Conservation (phyloP, 768 basidiomycete species). For the Collybia nuda region DNA sequence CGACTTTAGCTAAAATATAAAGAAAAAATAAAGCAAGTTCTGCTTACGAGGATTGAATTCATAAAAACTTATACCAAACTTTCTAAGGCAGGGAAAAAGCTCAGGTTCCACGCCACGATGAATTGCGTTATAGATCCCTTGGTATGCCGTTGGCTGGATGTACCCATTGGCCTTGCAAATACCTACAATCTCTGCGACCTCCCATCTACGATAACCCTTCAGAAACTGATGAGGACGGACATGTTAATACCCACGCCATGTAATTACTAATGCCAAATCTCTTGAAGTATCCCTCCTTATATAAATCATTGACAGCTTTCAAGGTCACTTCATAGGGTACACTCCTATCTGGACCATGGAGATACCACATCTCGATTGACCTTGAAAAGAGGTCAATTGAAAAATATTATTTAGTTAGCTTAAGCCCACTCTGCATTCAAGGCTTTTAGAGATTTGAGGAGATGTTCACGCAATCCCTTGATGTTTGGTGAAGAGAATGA, state of each 20-base stretch:
- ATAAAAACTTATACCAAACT: conserved; percentile 56
- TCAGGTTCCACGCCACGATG: conserved; percentile 40
- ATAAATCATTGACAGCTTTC: conserved; percentile 50
- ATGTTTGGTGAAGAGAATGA: not conserved
- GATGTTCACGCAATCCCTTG: conserved; percentile 44
- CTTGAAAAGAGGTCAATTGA: conserved; percentile 28
- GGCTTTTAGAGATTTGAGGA: conserved; percentile 43
- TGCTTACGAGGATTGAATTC: conserved; percentile 52
- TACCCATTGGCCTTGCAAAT: conserved; percentile 57
- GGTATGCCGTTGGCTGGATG: conserved; percentile 56
- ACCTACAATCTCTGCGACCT: conserved; percentile 59
- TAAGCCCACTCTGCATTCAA: conserved; percentile 44
- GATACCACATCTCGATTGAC: conserved; percentile 49
- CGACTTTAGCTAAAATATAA: not conserved
- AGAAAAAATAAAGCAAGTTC: not conserved
- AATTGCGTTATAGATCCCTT: conserved; percentile 43
- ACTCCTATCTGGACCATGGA: conserved; percentile 60
- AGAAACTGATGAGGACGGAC: not conserved
- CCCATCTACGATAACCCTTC: conserved; percentile 39
- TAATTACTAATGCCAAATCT: conserved; percentile 67
- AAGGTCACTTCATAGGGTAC: conserved; percentile 58
- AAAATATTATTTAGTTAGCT: not conserved
- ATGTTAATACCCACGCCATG: conserved; percentile 35
- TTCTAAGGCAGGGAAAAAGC: conserved; percentile 56
- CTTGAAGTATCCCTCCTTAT: conserved; percentile 59